These are phyloP conservation scores for Mucor circinelloides DNA, from an alignment of 371 early-diverging fungal genomes.

Conservation along the genomic window DNA sequence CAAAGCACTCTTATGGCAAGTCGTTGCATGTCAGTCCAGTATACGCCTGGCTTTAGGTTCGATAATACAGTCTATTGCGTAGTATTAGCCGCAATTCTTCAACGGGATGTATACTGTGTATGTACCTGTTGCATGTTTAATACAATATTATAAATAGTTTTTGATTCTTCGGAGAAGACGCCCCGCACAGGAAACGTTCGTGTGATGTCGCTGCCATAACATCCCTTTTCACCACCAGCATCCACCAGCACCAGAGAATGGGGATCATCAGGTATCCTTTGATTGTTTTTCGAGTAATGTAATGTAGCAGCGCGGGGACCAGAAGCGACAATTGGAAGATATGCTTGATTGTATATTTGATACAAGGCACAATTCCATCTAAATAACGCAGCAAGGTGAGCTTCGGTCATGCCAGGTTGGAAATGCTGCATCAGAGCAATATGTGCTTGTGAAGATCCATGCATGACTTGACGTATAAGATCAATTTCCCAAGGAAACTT, in stretches of 20 bases:
- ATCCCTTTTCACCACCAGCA: constrained; percentile 75
- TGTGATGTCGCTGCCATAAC: constrained; percentile 85
- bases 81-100: neutral
- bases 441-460: constrained; percentile 50
- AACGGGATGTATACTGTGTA: neutral
- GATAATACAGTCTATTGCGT: constrained; percentile 44
- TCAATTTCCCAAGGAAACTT: constrained; percentile 57
- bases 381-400: constrained; percentile 59
- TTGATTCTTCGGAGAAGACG: constrained; percentile 66
- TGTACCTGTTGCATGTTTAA: constrained; percentile 70
- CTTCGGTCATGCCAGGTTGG: constrained; percentile 53
- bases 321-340: constrained; percentile 65
- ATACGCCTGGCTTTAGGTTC: constrained; percentile 73
- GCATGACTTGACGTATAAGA: constrained; percentile 38
- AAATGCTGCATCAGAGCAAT: constrained; percentile 47
- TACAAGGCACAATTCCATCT: constrained; percentile 54
- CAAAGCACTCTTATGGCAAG: constrained; percentile 69
- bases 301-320: constrained; percentile 60
- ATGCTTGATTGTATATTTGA: constrained; percentile 51
- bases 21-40: constrained; percentile 88
- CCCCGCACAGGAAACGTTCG: constrained; percentile 82
- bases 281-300: constrained; percentile 58
- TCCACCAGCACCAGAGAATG: constrained; percentile 71
- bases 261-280: constrained; percentile 27
- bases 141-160: constrained; percentile 76